Conservation (phyloP, 345 rosid genomes). For the Eucalyptus rudis region DNA sequence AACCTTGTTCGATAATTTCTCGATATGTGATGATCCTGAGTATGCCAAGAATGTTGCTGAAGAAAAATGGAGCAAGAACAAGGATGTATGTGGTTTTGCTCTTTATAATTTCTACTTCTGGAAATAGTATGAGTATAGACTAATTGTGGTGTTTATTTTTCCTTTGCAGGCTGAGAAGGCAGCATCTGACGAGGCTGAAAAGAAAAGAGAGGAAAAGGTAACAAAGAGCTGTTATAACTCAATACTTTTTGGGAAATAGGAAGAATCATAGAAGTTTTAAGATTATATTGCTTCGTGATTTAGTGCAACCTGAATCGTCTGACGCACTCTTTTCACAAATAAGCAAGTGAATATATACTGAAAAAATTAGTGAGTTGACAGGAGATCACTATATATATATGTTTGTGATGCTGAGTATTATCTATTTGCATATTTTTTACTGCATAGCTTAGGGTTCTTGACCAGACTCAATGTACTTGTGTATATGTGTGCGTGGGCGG, state of each 20-base stretch:
- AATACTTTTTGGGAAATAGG: neutral
- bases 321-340: neutral
- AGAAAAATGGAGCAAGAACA: conserved; percentile 27
- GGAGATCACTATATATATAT: neutral
- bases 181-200: neutral
- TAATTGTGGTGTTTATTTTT: neutral
- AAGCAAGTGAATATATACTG: neutral
- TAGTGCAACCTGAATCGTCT: neutral
- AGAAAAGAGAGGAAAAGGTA: conserved; percentile 1
- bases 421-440: neutral
- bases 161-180: neutral
- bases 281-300: neutral
- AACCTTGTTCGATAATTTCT: conserved; percentile 81
- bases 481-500: neutral
- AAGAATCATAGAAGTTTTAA: neutral
- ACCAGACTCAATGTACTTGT: neutral
- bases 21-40: conserved; percentile 30
- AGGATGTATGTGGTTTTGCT: neutral
- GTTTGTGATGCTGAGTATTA: neutral
- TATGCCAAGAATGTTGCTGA: conserved; percentile 29
- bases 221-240: neutral
- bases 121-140: neutral
- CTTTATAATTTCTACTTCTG: neutral
- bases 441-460: neutral
- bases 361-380: neutral